phyloP scores from a whole-genome alignment of 495 filamentous ascomycete species.

The Penicillium pancosmium region DNA sequence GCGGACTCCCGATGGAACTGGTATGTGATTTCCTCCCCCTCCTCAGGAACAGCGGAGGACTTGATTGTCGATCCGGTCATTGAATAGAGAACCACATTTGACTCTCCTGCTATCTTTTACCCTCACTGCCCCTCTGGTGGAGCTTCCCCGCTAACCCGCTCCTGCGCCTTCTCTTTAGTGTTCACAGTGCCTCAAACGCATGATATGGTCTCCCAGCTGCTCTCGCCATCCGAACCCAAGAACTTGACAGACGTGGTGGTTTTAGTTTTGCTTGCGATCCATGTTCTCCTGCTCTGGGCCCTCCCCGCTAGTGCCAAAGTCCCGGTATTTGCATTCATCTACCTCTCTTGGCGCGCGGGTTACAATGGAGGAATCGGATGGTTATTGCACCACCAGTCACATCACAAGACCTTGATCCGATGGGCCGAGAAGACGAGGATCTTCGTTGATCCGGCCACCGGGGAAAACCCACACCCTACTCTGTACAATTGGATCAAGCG shows the following conservation, averaged over 20 bases:
- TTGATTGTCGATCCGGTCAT: neutral
- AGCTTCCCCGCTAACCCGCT: slow-evolving; percentile 23
- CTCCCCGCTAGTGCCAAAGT: slow-evolving; percentile 68
- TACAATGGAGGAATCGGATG: slow-evolving; percentile 96
- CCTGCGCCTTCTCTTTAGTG: slow-evolving; percentile 54
- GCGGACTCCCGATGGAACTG: slow-evolving; percentile 84
- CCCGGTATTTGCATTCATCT: slow-evolving; percentile 77
- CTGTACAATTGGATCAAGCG: slow-evolving; percentile 81
- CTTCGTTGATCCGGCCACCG: slow-evolving; percentile 80
- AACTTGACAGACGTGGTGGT: slow-evolving; percentile 85
- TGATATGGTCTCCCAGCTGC: slow-evolving; percentile 97
- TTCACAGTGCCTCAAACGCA: slow-evolving; percentile 96
- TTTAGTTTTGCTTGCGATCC: slow-evolving; percentile 73
- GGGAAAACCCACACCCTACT: slow-evolving; percentile 77
- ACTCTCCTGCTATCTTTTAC: neutral
- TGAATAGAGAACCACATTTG: neutral
- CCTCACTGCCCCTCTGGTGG: slow-evolving; percentile 4
- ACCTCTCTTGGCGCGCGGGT: slow-evolving; percentile 86
- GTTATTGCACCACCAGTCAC: slow-evolving; percentile 85
- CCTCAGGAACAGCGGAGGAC: neutral
- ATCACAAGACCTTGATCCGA: slow-evolving; percentile 78
- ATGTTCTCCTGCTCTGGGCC: slow-evolving; percentile 70
- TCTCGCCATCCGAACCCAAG: slow-evolving; percentile 94
- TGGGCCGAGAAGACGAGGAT: slow-evolving; percentile 87
- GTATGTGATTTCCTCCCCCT: slow-evolving; percentile 54